Evolutionary conservation across 208 protist genomes (phyloP).

Genomic region (Wallacemonas collosoma): DNA sequence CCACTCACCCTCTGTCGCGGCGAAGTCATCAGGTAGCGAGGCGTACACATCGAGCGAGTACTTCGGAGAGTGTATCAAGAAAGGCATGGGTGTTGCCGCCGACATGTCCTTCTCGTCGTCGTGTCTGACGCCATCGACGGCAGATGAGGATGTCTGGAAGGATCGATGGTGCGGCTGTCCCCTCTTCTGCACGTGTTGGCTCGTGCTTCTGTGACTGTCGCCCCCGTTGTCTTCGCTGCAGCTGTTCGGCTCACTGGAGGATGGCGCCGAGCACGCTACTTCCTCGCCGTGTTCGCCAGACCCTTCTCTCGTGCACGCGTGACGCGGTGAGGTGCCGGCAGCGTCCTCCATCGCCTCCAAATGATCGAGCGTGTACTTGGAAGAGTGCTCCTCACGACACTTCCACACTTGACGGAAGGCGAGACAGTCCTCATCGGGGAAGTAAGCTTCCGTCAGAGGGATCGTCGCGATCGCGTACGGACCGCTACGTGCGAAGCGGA

Average conservation of each 20-base stretch:
- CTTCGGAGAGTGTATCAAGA: background rate
- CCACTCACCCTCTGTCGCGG: background rate
- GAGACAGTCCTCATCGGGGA: constrained; percentile 47
- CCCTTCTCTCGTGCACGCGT: background rate
- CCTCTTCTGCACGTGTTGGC: too few relatives aligned
- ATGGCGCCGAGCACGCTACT: too few relatives aligned
- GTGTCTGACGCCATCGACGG: background rate
- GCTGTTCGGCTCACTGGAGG: too few relatives aligned
- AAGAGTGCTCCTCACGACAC: constrained; percentile 47
- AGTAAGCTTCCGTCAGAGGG: constrained; percentile 59
- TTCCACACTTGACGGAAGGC: constrained; percentile 59
- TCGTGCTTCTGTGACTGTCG: too few relatives aligned
- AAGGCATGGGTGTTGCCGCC: background rate
- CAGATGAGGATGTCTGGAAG: too few relatives aligned
- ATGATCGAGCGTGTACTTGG: constrained; percentile 64
- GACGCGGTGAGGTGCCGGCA: background rate
- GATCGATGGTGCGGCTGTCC: too few relatives aligned
- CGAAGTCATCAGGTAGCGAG: background rate
- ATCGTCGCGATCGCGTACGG: constrained; percentile 43
- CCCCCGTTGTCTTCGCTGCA: too few relatives aligned
- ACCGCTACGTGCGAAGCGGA: constrained; percentile 51
- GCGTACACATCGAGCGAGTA: background rate
- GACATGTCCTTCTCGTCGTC: background rate
- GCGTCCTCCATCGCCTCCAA: constrained; percentile 1
- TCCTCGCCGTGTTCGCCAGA: too few relatives aligned